Conservation (phyloP, 306 rosid genomes). For the Hippophae gyantsensis region DNA sequence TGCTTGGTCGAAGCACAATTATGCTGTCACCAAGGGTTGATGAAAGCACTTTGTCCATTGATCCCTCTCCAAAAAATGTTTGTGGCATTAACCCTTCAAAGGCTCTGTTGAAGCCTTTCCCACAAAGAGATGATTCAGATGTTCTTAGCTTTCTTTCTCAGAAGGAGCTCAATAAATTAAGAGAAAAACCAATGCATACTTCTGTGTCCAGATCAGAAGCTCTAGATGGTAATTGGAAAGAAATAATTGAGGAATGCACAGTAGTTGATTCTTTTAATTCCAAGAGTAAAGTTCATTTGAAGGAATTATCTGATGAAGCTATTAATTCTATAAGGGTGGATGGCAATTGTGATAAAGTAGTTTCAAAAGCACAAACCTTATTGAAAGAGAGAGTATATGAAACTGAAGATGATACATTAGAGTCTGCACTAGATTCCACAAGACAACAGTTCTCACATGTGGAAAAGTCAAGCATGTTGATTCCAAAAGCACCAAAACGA, state of each 20-base stretch:
- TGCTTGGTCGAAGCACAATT: slow-evolving; percentile 27
- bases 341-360: slow-evolving; percentile 24
- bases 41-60: slow-evolving; percentile 29
- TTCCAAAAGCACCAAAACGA: slow-evolving; percentile 67
- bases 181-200: slow-evolving; percentile 23
- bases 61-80: slow-evolving; percentile 26
- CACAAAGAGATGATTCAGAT: slow-evolving; percentile 30
- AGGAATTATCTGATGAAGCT: slow-evolving; percentile 29
- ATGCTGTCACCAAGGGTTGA: slow-evolving; percentile 18
- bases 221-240: slow-evolving; percentile 30
- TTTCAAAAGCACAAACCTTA: slow-evolving; percentile 26
- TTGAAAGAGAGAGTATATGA: slow-evolving; percentile 33
- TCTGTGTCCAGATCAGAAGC: slow-evolving; percentile 30
- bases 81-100: slow-evolving; percentile 28
- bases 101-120: slow-evolving; percentile 23
- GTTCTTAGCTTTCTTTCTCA: slow-evolving; percentile 27
- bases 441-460: slow-evolving; percentile 37
- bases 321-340: slow-evolving; percentile 23
- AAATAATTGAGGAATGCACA: slow-evolving; percentile 25
- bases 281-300: slow-evolving; percentile 30
- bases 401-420: slow-evolving; percentile 43
- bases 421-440: slow-evolving; percentile 49
- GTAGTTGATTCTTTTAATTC: slow-evolving; percentile 10
- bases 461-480: slow-evolving; percentile 41
- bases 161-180: slow-evolving; percentile 26